Percentiles rank a stretch among this genome's conserved stretches.
Evolutionary conservation across 306 rosid genomes (phyloP).

Genomic region (Cucurbita argyrosperma): DNA sequence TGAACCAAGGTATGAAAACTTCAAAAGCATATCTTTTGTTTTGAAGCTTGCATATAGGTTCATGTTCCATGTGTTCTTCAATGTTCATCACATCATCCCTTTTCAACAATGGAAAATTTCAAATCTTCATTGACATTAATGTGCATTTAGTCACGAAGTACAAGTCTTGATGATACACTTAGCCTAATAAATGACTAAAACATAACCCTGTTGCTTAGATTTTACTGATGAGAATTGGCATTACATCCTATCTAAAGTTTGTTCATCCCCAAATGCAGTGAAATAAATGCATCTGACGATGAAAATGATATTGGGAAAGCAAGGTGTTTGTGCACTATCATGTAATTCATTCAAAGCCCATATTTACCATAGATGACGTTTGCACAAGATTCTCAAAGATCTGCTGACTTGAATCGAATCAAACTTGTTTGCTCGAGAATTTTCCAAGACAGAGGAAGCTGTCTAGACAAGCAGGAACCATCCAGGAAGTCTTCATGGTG

Average conservation of each 20-base stretch:
- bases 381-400: conserved; percentile 13
- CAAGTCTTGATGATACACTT: neutral
- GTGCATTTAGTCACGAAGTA: neutral
- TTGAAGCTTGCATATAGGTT: neutral
- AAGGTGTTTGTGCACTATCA: conserved; percentile 62
- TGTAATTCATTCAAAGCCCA: conserved; percentile 41
- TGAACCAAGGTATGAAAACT: conserved; percentile 65
- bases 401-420: conserved; percentile 4
- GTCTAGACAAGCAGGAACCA: neutral
- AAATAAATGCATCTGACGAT: conserved; percentile 66
- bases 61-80: neutral
- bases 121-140: neutral
- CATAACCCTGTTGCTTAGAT: neutral
- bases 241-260: neutral
- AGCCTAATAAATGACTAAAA: neutral
- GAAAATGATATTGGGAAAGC: conserved; percentile 67
- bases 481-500: neutral
- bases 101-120: neutral
- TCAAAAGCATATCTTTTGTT: neutral
- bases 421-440: neutral
- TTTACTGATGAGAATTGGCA: neutral
- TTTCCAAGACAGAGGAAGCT: conserved; percentile 2
- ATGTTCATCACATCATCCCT: neutral
- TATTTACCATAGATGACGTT: conserved; percentile 19
- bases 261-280: conserved; percentile 37